phyloP scores from a whole-genome alignment of 352 stramenopile genomes.

The Blastocystis sp. region DNA sequence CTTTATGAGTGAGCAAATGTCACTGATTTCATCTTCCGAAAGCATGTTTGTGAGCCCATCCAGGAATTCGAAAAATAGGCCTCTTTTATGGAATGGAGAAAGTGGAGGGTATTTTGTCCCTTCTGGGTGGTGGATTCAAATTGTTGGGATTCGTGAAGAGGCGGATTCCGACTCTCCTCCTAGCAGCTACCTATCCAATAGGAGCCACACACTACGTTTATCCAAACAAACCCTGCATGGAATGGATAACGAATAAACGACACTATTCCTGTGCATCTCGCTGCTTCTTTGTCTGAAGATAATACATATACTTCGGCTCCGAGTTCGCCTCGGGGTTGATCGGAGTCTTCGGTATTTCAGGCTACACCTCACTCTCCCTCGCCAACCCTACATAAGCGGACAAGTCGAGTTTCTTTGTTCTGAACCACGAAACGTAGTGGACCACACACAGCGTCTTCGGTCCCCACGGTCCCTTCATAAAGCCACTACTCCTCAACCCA shows the following conservation, averaged over 20 bases:
- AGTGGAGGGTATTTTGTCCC: too few species aligned
- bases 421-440: slow-evolving; percentile 69
- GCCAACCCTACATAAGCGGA: slow-evolving; percentile 49
- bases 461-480: slow-evolving; percentile 72
- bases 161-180: too few species aligned
- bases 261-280: slow-evolving; percentile 23
- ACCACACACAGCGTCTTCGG: slow-evolving; percentile 72
- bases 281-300: slow-evolving; percentile 58
- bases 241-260: too few species aligned
- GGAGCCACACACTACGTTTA: slow-evolving; percentile 4
- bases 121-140: too few species aligned
- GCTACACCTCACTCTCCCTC: slow-evolving; percentile 21
- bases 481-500: slow-evolving; percentile 33
- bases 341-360: slow-evolving; percentile 44
- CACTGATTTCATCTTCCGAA: neutral
- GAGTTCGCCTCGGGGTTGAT: slow-evolving; percentile 71
- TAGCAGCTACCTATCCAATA: too few species aligned
- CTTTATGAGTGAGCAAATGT: neutral
- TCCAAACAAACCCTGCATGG: neutral
- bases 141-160: too few species aligned
- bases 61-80: too few species aligned
- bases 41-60: too few species aligned
- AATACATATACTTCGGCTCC: slow-evolving; percentile 69
- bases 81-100: too few species aligned
- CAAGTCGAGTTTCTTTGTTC: slow-evolving; percentile 61